Base-by-base conservation (phyloP, 345 rosid species). In the Mallotus nudiflorus region DNA sequence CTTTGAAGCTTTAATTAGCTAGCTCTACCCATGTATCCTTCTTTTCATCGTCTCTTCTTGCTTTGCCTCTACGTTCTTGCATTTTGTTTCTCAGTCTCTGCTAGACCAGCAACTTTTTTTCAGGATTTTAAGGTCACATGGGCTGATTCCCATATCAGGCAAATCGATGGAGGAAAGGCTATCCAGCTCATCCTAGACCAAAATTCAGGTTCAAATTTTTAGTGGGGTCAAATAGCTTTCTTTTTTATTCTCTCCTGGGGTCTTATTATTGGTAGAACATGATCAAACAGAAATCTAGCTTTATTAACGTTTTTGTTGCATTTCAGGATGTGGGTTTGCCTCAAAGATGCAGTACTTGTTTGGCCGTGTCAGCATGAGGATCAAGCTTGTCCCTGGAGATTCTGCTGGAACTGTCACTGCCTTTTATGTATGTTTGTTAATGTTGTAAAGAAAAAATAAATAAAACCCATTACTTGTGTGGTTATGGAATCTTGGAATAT, bases 401-500 rank as follows among this genome's bases (percentile, higher is more conserved):
- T 94, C 97, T n/a, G 99, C 99, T 16, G 99, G 97, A 77, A 91
- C 97, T 3, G 97, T 94, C 79, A 86, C 99, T 1, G 99, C 99
- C 77, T 94, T 94, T 75, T 94, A 92, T 52, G 97, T 92, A 77
- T 51, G 86, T 61, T 35, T 4, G 27, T 42, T 14, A 11, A 33
- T 35, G 12, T 4, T 28, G 25, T 16, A 4, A 42, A 27, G 27
- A 4, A 18, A 19, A 33, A n/a, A 33, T 33, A 2, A 33, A 6
- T 33, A 33, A 6, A 33, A 33, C 6, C 3, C 37, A 33, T 33
- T 33, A 33, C 6, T 33, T 6, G 3, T 33, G 6, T 33, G 37
- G 4, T 33, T 33, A 2, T 33, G 6, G 37, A 33, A 33, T 33
- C 37, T 33, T 33, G 37, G 6, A 33, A 33, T 33, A 6, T 22